These are phyloP conservation scores for Acorus calamus DNA, from an alignment of 106 monocot genomes.

Conservation along the genomic window DNA sequence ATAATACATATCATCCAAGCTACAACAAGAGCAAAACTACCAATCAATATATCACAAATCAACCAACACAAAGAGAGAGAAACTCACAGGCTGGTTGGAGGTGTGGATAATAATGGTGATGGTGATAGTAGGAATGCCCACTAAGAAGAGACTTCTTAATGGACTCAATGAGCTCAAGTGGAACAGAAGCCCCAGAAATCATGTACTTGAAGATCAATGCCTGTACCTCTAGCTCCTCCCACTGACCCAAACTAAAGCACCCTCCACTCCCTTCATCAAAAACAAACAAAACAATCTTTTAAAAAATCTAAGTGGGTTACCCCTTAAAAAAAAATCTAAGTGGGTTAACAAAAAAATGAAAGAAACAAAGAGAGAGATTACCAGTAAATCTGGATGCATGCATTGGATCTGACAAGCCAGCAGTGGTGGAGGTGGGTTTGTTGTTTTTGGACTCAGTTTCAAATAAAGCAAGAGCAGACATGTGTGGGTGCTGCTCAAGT, in stretches of 20 bases:
- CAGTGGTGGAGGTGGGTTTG: not conserved
- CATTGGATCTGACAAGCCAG: no score
- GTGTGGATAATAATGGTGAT: constrained; percentile 15
- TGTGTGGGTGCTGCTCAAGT: constrained; percentile 8
- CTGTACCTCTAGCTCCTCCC: constrained; percentile 57
- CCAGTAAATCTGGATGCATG: no score
- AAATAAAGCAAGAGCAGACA: constrained; percentile 9
- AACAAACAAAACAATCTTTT: not conserved
- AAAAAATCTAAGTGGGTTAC: no score
- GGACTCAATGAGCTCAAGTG: constrained; percentile 26
- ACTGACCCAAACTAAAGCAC: constrained; percentile 27
- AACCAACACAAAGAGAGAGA: not conserved
- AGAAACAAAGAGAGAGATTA: no score
- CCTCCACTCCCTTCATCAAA: constrained; percentile 9
- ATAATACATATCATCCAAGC: no score
- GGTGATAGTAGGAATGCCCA: constrained; percentile 14
- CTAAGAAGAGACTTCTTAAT: constrained; percentile 25
- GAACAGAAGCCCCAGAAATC: constrained; percentile 33
- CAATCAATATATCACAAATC: not conserved
- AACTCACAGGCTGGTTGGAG: constrained; percentile 20
- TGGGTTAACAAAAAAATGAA: no score
- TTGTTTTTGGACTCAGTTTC: not conserved
- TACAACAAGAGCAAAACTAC: no score
- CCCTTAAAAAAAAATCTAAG: no score
- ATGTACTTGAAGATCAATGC: constrained; percentile 54